Evolutionary conservation across 139 green algal genomes (phyloP), one percentile per base, ranked within the genome.

Genomic region (Eudorina sp.): DNA sequence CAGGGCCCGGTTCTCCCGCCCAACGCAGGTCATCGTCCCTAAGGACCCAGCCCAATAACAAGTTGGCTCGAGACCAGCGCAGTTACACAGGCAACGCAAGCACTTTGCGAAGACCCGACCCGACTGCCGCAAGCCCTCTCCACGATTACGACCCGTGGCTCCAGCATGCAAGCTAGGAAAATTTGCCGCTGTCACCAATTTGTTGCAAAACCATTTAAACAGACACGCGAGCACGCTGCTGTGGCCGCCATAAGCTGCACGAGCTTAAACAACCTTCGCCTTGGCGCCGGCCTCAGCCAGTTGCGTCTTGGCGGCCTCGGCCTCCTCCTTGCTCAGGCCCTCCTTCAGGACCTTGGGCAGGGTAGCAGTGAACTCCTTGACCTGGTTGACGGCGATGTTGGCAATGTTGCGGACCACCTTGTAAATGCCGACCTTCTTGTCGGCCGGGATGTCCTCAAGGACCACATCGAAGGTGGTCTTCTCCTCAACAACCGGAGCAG

Each of bases 401-500:
- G 88, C 87, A 70, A 93, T 91, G 88, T 78, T 89, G 84, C 90
- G 90, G 74, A 93, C 90, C 48, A 90, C 88, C 90, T 93, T 93
- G 90, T 93, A 93, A 58, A 91, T 41, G 72, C 73, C 84, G 53
- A 93, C 89, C 91, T 94, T 94, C 94, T 96, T 96, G 89, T 91
- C 85, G 21, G 91, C 90, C n/a, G 91, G 91, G 64, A 95, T 91
- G 25, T 93, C 92, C 73, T 91, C 88, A 21, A 96, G 91, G 21
- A 95, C 91, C 4, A 96, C 83, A 53, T 95, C 91, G 76, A 95
- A 96, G 68, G 94, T 92, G 34, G 94, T 96, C 92, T 96, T 94
- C 90, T 94, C 94, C 89, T 94, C 93, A 25, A 93, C 94, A 14
- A 88, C 94, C 16, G 90, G 91, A 16, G 89, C 92, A 55, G 84